Percentiles rank a stretch among this genome's conserved stretches.
These are phyloP conservation scores for Rhodosorus marinus DNA, from an alignment of 23 red algal species.

Conservation along the genomic window DNA sequence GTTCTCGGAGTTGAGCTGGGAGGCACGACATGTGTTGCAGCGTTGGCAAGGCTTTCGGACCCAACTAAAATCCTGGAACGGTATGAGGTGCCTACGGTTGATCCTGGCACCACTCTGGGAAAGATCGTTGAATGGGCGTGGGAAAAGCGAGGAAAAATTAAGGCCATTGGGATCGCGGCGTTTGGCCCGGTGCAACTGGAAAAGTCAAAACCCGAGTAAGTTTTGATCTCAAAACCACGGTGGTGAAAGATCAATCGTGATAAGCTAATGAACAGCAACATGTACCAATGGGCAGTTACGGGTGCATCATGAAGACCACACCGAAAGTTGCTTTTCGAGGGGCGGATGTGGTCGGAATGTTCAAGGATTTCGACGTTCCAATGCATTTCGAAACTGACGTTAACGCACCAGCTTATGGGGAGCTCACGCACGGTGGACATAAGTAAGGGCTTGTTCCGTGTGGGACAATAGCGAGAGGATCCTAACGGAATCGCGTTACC, in stretches of 20 bases:
- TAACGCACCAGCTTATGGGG: constrained; percentile 85
- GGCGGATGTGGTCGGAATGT: constrained; percentile 1
- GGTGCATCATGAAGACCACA: too few species aligned
- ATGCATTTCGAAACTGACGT: constrained; percentile 89
- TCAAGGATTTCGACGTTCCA: constrained; percentile 22
- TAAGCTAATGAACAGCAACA: constrained; percentile 20
- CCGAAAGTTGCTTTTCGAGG: too few species aligned
- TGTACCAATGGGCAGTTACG: too few species aligned
- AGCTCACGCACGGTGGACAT: constrained; percentile 46
- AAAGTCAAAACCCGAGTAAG: constrained; percentile 16
- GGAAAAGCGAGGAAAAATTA: constrained; percentile 3
- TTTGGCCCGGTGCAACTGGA: constrained; percentile 79
- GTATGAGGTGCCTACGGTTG: constrained; percentile 49
- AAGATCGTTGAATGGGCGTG: constrained; percentile 31
- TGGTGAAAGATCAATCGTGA: constrained; percentile 33
- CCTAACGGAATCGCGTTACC: background rate
- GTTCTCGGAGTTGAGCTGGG: constrained; percentile 81
- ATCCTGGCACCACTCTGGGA: constrained; percentile 31
- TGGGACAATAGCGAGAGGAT: background rate
- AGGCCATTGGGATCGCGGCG: constrained; percentile 63
- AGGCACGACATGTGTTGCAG: constrained; percentile 64
- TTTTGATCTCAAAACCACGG: constrained; percentile 32
- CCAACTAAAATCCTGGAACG: constrained; percentile 44
- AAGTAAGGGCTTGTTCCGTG: background rate
- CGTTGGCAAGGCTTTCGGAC: constrained; percentile 16